phyloP scores from a whole-genome alignment of 1,284 basidiomycete genomes.

The Wolfiporia cocos region DNA sequence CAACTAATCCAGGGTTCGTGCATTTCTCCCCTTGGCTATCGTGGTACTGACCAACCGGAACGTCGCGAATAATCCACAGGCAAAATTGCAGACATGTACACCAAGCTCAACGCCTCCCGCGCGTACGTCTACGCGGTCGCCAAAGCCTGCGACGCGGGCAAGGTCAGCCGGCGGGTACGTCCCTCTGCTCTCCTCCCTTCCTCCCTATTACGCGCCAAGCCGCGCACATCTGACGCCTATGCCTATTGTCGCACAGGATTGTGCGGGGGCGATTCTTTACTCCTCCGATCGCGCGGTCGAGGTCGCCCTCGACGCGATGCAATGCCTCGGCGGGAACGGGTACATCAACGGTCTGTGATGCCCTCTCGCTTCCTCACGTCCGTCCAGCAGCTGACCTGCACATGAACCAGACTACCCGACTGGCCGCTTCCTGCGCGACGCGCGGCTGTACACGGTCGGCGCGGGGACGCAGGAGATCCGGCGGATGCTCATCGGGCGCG shows the following conservation, averaged over 20 bases:
- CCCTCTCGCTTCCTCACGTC: background rate
- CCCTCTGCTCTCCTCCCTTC: background rate
- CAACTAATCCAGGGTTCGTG: slow-evolving; percentile 88
- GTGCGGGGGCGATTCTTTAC: slow-evolving; percentile 88
- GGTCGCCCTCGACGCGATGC: slow-evolving; percentile 88
- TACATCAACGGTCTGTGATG: slow-evolving; percentile 76
- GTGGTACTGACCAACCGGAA: background rate
- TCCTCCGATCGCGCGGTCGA: slow-evolving; percentile 88
- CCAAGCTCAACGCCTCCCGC: slow-evolving; percentile 83
- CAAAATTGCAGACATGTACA: slow-evolving; percentile 94
- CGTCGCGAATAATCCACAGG: no score
- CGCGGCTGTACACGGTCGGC: slow-evolving; percentile 84
- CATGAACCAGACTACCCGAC: slow-evolving; percentile 75
- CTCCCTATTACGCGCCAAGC: background rate
- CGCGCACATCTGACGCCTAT: background rate
- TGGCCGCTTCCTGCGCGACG: slow-evolving; percentile 81
- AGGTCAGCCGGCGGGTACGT: slow-evolving; percentile 76
- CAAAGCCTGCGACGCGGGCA: slow-evolving; percentile 78
- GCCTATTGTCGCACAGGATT: slow-evolving; percentile 64
- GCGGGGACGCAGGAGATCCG: slow-evolving; percentile 91
- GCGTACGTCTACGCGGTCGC: slow-evolving; percentile 94
- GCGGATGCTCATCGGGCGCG: slow-evolving; percentile 85
- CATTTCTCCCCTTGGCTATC: background rate
- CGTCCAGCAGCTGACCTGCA: background rate
- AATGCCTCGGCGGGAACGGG: slow-evolving; percentile 89